Evolutionary conservation across 805 yeast species (phyloP), one percentile per base, ranked within the genome.

Genomic region (Pichia occidentalis): DNA sequence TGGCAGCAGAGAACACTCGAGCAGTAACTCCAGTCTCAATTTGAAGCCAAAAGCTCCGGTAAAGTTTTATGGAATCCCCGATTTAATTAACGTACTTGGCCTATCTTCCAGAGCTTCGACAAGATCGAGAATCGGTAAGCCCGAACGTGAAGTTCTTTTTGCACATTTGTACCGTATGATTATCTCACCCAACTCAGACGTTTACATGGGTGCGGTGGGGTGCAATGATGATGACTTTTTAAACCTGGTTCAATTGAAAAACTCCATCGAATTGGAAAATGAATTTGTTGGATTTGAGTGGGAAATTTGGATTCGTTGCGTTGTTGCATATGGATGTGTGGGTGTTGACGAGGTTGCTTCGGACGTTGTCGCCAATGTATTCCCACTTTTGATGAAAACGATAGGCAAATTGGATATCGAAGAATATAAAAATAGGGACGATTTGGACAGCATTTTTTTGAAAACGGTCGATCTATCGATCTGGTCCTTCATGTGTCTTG

Each of bases 331-430:
- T 39, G 55, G 66, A 16, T 63, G 64, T n/a, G 65, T 73, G 34
- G 72, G 72, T 45, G 59, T 70, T 9, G 78, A 73, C 36, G 77
- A 72, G 38, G 69, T 70, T 41, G 68, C 74, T 6, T 48, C 59
- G 10, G 43, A 48, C 17, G 59, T 56, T 7, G 45, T 61, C 21
- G 55, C 52, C 17, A 48, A 42, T 4, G 34, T 59, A 13, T 47
- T 62, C 14, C 66, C 66, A 5, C 24, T 50, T 9, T 43, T 61
- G 24, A 21, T 53, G 18, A 27, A 44, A 27, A 35, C 32, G 24
- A 32, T 36, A 5, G 18, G 30, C 14, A 39, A 44, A 24, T 12
- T 36, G 16, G 32, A 38, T 3, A 38, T 33, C 25, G 30, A 22
- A 19, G 34, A 31, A 11, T 26, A 24, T 3, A 29, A 24, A 21